Evolutionary conservation across 352 stramenopile genomes (phyloP).

Genomic region (Poterioochromonas sp.): DNA sequence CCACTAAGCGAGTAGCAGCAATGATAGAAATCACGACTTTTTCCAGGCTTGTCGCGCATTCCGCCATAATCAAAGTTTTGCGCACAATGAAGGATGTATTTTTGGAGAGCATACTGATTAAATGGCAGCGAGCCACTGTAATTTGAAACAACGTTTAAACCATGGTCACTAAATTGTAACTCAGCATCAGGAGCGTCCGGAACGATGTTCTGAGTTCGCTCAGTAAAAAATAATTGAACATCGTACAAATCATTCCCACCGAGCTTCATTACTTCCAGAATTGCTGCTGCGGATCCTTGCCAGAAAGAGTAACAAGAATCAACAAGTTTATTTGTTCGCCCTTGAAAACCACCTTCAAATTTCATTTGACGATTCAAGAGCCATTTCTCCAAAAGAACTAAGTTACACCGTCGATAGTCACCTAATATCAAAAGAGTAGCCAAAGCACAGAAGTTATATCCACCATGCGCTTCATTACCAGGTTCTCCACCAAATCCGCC

Average conservation of each 20-base stretch:
- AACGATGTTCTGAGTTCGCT: not conserved
- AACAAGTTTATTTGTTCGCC: constrained; percentile 96
- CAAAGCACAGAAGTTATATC: constrained; percentile 93
- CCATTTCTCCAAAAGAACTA: constrained; percentile 59
- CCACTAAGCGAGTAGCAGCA: constrained; percentile 96
- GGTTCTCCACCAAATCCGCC: constrained; percentile 83
- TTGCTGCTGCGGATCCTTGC: constrained; percentile 76
- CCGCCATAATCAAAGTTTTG: constrained; percentile 43
- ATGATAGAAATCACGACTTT: constrained; percentile 94
- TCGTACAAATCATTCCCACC: constrained; percentile 34
- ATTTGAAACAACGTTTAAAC: constrained; percentile 6
- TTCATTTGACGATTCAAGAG: constrained; percentile 82
- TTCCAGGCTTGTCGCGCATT: constrained; percentile 76
- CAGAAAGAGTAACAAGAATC: constrained; percentile 99
- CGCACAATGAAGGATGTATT: constrained; percentile 53
- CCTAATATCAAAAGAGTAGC: constrained; percentile 82
- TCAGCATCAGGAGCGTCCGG: no score
- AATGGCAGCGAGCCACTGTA: not conserved
- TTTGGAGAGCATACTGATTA: constrained; percentile 56
- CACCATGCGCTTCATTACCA: constrained; percentile 86
- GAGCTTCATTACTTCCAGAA: constrained; percentile 50
- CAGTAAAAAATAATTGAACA: not conserved
- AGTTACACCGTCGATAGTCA: constrained; percentile 46
- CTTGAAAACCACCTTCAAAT: constrained; percentile 80
- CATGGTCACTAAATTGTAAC: not conserved